Evolutionary conservation across 1,284 basidiomycete species (phyloP), one percentile per base, ranked within the genome.

Genomic region (Anthracocystis setariae): DNA sequence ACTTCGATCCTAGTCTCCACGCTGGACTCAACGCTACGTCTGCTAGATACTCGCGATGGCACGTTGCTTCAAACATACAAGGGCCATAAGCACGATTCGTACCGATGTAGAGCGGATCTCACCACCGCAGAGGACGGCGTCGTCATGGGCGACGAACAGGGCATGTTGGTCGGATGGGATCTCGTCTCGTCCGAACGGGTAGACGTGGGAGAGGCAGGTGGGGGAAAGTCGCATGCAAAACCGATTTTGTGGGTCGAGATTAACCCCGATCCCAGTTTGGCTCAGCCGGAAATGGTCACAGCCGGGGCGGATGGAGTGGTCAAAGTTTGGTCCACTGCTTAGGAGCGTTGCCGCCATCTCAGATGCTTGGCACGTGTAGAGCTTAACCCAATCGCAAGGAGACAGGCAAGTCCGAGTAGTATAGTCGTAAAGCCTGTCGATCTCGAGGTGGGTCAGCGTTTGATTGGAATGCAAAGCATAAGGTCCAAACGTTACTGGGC

Each of bases 241-340:
- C 87, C 92, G 23, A 89, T 98, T 42, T 91, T 92, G 15, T 96
- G 93, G 92, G 90, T 92, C 1, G 93, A 95, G 82, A 88, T 91
- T 71, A 90, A 92, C 59, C 86, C 88, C 1, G 88, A 88, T 32
- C 18, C 64, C 15, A 46, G 29, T 12, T 38, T 24, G 4, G 32
- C 51, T 10, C n/a, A 29, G 29, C 29, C 24, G 3, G 55, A 94
- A 82, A 87, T 95, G 87, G 85, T 94, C 47, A 94, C 93, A 9
- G 89, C 92, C 2, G 92, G 92, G 73, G 91, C 91, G 17, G 94
- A 82, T 57, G 82, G 81, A 0, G 32, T 56, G 2, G 76, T 81
- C 33, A 78, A 77, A 49, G 18, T 82, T 17, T 83, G 80, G 80
- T 45, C 38, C 15, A 54, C 47, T 13, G 18, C 40, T 39, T 54